A percentile compares a stretch with the other conserved stretches of the same genome.
Conservation (phyloP, 768 basidiomycete species). For the Exidia glandulosa region DNA sequence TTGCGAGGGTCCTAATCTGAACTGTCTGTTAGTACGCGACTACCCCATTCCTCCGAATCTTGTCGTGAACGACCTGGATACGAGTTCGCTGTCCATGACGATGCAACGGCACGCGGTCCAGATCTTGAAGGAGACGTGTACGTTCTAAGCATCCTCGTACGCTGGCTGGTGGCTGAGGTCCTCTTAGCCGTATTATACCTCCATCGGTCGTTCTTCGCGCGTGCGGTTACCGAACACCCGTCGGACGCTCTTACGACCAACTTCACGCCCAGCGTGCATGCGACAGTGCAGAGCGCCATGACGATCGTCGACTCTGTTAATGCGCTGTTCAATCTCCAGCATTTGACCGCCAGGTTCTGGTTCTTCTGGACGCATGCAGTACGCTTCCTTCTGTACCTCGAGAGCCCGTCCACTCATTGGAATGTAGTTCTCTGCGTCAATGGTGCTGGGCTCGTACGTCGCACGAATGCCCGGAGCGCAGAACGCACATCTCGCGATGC, state of each 20-base stretch:
- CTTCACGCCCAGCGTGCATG: constrained; percentile 65
- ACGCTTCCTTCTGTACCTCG: background rate
- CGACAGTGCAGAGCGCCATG: constrained; percentile 62
- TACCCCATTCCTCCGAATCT: background rate
- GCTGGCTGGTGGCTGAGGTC: background rate
- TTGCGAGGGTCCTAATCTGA: background rate
- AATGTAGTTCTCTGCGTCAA: background rate
- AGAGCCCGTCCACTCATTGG: background rate
- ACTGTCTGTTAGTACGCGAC: background rate
- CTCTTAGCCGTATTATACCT: constrained; percentile 52
- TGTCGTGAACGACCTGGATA: background rate
- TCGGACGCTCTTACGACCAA: constrained; percentile 65
- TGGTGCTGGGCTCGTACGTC: background rate
- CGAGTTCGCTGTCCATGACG: background rate
- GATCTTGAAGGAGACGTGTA: background rate
- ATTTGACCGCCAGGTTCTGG: constrained; percentile 57
- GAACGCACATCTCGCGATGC: background rate
- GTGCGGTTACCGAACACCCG: constrained; percentile 61
- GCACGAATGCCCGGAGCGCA: background rate
- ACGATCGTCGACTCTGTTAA: constrained; percentile 61
- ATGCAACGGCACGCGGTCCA: background rate
- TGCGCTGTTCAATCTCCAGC: constrained; percentile 52
- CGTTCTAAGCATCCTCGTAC: background rate
- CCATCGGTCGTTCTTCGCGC: constrained; percentile 64
- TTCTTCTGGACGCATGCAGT: constrained; percentile 30